Base-by-base conservation (phyloP, 208 protist species). In the Leishmania turanica region DNA sequence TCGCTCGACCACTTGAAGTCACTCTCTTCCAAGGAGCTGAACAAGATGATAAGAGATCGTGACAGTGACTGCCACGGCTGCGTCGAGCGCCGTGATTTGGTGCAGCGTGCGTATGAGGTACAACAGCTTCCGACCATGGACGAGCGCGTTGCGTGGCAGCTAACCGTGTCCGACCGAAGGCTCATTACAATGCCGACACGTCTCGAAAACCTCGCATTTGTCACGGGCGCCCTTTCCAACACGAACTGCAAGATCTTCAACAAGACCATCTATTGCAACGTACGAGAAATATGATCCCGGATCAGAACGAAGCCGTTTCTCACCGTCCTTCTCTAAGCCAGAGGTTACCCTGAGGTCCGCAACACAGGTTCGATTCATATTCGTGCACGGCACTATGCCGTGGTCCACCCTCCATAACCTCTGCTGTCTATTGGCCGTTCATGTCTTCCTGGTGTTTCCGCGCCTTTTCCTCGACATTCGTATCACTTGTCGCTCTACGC, bases 81-180 rank as follows among this genome's bases (percentile, higher is more conserved):
- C 47, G 69, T 91, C 7, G 87, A 92, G 82, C 84, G 86, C 17
- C 54, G 71, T 6, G 81, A 95, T n/a, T 75, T 93, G 9, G 84
- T 89, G 45, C 77, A 87, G 47, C 83, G 77, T 31, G 89, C 80
- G 2, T 60, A 90, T 75, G 78, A 85, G 56, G 79, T 88, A 24
- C 84, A 84, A 58, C 76, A 86, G 31, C 71, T 79, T 51, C 86
- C 80, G 0, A 89, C 83, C 0, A 42, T 83, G 53, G 88, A 93
- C 49, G 85, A 92, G 58, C 83, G 75, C n/a, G 79, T 92, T 3
- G 83, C 86, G 9, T 83, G 86, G 75, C 74, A 88, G 80, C 84
- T 93, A 21, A 85, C 87, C 1, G 77, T 87, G 9, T 75, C 81
- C 0, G 90, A 92, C 15, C 78, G 68, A 56, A 68, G 71, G 11